Base-by-base conservation (phyloP, 441 rosid species). In the Sinapis alba region DNA sequence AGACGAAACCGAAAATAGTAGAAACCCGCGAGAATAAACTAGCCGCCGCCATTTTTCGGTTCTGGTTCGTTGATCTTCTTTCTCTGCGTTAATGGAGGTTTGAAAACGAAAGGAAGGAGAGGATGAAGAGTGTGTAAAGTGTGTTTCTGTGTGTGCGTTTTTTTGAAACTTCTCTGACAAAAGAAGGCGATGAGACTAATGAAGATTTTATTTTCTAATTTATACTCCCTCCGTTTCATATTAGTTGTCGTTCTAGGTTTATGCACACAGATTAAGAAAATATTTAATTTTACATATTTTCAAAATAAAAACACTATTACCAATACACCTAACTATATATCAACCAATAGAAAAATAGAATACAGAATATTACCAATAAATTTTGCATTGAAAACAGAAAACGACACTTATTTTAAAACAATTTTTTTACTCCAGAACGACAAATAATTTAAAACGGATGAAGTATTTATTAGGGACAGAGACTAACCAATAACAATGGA, bases 111-210 rank as follows among this genome's bases (percentile, higher is more conserved):
- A 21, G 16, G 23, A 41, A 27, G 43, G 15, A 24, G 76, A 77
- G 71, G 80, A 65, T 47, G 80, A 71, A 71, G 80, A 71, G 80
- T 59, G 76, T 64, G 80, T 32, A 70, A 70, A 57, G 70, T 69
- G 71, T 75, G 73, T 56, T 27, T 27, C 30, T 8, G 45, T 18
- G 68, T 38, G 64, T 26, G 3, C 28, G 32, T 61, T 50, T 51
- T 69, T 76, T 76, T 53, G 61, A 70, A 76, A 70, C 75, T 76
- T 54, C 57, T 62, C 65, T 69, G 75, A 69, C 70, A 76, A 68
- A 60, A 38, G 15, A 41, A 51, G 58, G 62, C 15, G 38, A 10
- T 19, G 16, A 34, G 38, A 30, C 28, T 58, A 30, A 45, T 30
- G 50, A 28, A 18, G 67, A 74, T 60, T 68, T 67, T 67, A 50